Base-by-base conservation (phyloP, 495 filamentous ascomycete species). In the Penicillium subrubescens region DNA sequence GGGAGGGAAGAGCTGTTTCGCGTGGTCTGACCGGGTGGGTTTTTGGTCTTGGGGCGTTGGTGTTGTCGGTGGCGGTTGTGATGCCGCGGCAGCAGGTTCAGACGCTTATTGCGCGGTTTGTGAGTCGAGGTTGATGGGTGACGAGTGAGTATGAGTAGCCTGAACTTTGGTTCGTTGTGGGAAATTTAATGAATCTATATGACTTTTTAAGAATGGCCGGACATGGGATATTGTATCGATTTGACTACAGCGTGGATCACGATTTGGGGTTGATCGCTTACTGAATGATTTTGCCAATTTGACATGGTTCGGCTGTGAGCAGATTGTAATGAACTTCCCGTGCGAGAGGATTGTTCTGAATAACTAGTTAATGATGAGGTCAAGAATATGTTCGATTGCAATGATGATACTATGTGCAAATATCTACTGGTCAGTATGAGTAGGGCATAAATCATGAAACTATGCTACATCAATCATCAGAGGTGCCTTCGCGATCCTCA, bases 1-100 rank as follows among this genome's bases (percentile, higher is more conserved):
- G 91, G 34, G 79, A 89, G 53, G 91, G 91, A 21, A 69, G 62
- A 48, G 69, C 69, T 65, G 35, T 23, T 41, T 34, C 59, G 7
- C 33, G 15, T n/a, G 52, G 50, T 25, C 34, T 51, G 19, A 60
- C 52, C 10, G 67, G 54, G 33, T 71, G 69, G 69, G 55, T 46
- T 1, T 8, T 71, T 15, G 54, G 63, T 10, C 23, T 71, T n/a
- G 69, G 69, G 7, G 23, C 60, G 8, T 14, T 71, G 7, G 69
- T 31, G 23, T 19, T 71, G 44, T 66, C 63, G 33, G 61, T 46
- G 29, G 61, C 43, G 17, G 34, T 58, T 25, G 11, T 57, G 6
- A 5, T 17, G 17, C 41, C 25, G 54, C 46, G 34, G 5, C 43
- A 59, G 35, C 46, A 59, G 33, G 33, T 55, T 37, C 37, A 43